phyloP scores from a whole-genome alignment of 495 filamentous ascomycete species.

The Penicillium simplicissimum region DNA sequence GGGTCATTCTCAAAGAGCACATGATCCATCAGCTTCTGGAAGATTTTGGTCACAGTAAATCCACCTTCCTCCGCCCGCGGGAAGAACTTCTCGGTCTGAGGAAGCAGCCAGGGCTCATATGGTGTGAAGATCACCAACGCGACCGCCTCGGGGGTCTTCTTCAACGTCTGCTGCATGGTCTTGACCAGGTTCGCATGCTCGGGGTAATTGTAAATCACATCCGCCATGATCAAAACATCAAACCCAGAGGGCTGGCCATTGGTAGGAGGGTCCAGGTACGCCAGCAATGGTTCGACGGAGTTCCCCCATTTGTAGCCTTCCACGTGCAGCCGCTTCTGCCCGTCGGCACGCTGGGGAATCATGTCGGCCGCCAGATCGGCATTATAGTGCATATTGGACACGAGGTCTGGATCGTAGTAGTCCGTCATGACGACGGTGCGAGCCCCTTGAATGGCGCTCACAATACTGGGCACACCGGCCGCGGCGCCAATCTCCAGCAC shows the following conservation, averaged over 20 bases:
- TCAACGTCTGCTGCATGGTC: conserved; percentile 65
- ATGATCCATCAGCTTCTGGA: conserved; percentile 77
- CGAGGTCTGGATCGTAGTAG: conserved; percentile 79
- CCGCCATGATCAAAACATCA: conserved; percentile 80
- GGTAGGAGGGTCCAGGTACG: conserved; percentile 41
- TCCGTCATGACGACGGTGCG: conserved; percentile 77
- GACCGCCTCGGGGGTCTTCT: conserved; percentile 50
- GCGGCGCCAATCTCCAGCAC: conserved; percentile 91
- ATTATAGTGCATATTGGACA: conserved; percentile 74
- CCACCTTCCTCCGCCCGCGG: conserved; percentile 66
- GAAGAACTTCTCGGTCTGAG: conserved; percentile 85
- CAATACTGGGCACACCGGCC: conserved; percentile 79
- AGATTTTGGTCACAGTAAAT: conserved; percentile 71
- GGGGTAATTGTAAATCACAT: conserved; percentile 85
- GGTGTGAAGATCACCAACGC: conserved; percentile 92
- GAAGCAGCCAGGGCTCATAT: conserved; percentile 85
- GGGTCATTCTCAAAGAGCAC: conserved; percentile 87
- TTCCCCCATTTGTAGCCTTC: conserved; percentile 83
- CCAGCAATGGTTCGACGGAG: conserved; percentile 51
- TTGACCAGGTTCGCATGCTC: conserved; percentile 76
- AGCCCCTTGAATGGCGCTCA: conserved; percentile 72
- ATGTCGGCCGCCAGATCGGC: conserved; percentile 48
- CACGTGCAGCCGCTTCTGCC: conserved; percentile 39
- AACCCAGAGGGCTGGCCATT: conserved; percentile 48
- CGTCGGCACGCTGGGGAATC: conserved; percentile 25